A percentile compares a stretch with the other conserved stretches of the same genome.
Conservation (phyloP, 2,329 filamentous ascomycete genomes). For the Calonectria pteridis region DNA sequence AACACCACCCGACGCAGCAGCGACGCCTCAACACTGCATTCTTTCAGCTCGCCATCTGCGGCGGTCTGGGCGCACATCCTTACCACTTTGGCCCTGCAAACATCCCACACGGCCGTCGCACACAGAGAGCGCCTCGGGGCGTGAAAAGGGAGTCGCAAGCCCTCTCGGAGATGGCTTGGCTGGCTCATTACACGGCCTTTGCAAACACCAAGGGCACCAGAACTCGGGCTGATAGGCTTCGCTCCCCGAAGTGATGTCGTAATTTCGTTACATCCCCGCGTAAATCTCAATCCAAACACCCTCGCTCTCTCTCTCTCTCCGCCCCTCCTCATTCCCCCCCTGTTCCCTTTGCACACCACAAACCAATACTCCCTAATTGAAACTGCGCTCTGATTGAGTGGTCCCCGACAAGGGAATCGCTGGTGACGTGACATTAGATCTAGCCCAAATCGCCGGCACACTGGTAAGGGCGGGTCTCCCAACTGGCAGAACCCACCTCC, state of each 20-base stretch:
- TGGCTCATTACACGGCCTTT: background rate
- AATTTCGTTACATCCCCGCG: constrained; percentile 22
- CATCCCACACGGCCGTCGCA: constrained; percentile 19
- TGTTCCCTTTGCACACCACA: constrained; percentile 12
- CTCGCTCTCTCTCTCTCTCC: background rate
- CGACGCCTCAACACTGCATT: constrained; percentile 3
- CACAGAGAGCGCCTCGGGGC: background rate
- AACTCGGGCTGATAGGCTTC: background rate
- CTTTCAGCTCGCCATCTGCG: background rate
- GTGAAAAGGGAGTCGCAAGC: background rate
- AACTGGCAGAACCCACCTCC: constrained; percentile 26
- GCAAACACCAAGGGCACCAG: background rate
- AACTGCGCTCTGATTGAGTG: constrained; percentile 12
- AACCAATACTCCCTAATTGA: constrained; percentile 12
- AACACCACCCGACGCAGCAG: background rate
- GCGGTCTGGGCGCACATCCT: constrained; percentile 18
- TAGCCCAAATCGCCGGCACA: constrained; percentile 26
- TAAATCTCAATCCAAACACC: constrained; percentile 15
- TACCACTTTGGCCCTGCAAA: constrained; percentile 9
- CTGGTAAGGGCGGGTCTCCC: constrained; percentile 29
- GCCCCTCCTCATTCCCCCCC: background rate
- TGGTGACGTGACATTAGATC: constrained; percentile 32
- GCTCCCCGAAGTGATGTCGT: constrained; percentile 7
- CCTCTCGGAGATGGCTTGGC: background rate
- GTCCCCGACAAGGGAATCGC: constrained; percentile 6